Percentiles rank a stretch among this genome's conserved stretches.
phyloP scores from a whole-genome alignment of 1,284 basidiomycete genomes.

The Marasmius oreades region DNA sequence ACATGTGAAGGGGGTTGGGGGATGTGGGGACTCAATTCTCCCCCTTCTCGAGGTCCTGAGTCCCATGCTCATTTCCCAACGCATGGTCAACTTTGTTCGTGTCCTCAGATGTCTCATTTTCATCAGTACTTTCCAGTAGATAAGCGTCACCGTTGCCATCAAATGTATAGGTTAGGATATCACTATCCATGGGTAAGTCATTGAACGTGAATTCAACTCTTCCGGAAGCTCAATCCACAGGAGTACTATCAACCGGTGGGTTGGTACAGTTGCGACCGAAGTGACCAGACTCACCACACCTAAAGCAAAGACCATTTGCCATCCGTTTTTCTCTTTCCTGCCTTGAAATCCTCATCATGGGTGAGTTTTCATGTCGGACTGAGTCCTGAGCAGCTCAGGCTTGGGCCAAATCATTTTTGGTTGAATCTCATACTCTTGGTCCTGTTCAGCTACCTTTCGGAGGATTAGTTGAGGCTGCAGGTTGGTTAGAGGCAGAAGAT shows the following conservation, averaged over 20 bases:
- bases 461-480: not conserved
- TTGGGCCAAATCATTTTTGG: not conserved
- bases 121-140: not conserved
- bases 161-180: not conserved
- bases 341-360: not conserved
- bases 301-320: not conserved
- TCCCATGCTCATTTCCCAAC: constrained; percentile 4
- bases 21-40: no score
- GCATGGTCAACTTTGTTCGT: not conserved
- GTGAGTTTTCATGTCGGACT: not conserved
- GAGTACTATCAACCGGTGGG: not conserved
- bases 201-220: not conserved
- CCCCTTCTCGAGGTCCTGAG: not conserved
- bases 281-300: not conserved
- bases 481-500: not conserved
- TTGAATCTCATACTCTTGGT: not conserved
- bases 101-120: not conserved
- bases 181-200: not conserved
- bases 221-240: no score
- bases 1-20: not conserved
- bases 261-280: not conserved
- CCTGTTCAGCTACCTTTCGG: not conserved
- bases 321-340: not conserved
- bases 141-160: not conserved
- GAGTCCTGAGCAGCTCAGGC: not conserved